Percentiles rank a stretch among this genome's conserved stretches.
These are phyloP conservation scores for Talaromyces funiculosus DNA, from an alignment of 2,329 filamentous ascomycete species.

Conservation along the genomic window DNA sequence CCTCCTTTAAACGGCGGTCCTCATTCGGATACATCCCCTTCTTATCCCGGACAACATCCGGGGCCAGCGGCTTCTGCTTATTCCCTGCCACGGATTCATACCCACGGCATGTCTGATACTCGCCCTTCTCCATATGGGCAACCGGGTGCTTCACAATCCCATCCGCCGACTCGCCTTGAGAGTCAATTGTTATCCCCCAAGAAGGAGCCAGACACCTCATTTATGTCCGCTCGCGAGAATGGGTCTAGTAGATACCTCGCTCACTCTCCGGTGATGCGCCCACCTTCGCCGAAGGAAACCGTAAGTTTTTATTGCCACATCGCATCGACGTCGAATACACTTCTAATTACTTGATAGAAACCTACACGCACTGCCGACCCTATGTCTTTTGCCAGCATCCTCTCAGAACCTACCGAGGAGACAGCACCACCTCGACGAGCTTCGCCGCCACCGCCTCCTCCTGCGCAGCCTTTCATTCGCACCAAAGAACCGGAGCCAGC, in stretches of 20 bases:
- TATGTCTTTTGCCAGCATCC: constrained; percentile 94
- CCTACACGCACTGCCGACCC: constrained; percentile 72
- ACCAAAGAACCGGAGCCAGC: constrained; percentile 23
- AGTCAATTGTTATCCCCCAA: constrained; percentile 38
- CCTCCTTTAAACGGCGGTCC: constrained; percentile 37
- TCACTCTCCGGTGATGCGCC: constrained; percentile 29
- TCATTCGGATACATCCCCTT: constrained; percentile 30
- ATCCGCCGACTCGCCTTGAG: constrained; percentile 34
- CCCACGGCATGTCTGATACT: constrained; percentile 31
- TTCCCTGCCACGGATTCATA: constrained; percentile 31
- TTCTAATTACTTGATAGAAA: constrained; percentile 47
- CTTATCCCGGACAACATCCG: constrained; percentile 30
- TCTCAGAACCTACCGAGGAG: constrained; percentile 70
- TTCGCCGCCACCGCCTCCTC: constrained; percentile 32
- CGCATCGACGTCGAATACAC: neutral
- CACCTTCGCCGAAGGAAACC: constrained; percentile 35
- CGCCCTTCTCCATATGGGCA: constrained; percentile 33
- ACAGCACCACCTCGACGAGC: constrained; percentile 45
- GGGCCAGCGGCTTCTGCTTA: constrained; percentile 27
- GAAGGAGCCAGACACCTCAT: constrained; percentile 34
- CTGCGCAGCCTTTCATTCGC: constrained; percentile 4
- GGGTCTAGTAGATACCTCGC: constrained; percentile 25
- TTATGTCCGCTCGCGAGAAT: constrained; percentile 25
- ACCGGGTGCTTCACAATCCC: constrained; percentile 36
- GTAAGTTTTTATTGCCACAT: constrained; percentile 26